phyloP scores from a whole-genome alignment of 768 basidiomycete species.

The Lactarius sp. region DNA sequence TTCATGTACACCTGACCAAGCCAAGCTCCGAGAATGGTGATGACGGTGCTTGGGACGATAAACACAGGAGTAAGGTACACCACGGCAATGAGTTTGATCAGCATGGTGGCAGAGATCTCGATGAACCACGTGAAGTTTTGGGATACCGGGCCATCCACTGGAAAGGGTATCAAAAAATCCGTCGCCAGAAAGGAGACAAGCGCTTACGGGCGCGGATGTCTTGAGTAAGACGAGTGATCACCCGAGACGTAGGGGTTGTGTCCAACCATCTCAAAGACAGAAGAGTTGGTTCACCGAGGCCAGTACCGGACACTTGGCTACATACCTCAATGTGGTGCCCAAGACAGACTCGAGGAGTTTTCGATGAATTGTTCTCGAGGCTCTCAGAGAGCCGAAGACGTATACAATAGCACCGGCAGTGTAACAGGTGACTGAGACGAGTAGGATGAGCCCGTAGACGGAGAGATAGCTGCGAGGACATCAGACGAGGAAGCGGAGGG shows the following conservation, averaged over 20 bases:
- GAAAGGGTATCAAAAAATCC: not conserved
- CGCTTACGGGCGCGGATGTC: slow-evolving; percentile 44
- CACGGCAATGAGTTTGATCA: slow-evolving; percentile 37
- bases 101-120: slow-evolving; percentile 34
- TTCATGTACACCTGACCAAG: slow-evolving; percentile 49
- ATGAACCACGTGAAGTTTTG: slow-evolving; percentile 28
- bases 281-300: not conserved
- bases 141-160: slow-evolving; percentile 37
- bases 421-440: slow-evolving; percentile 34
- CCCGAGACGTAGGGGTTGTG: slow-evolving; percentile 48
- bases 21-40: slow-evolving; percentile 38
- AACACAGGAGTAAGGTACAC: slow-evolving; percentile 38
- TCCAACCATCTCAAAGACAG: slow-evolving; percentile 42
- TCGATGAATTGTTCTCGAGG: slow-evolving; percentile 50
- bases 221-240: slow-evolving; percentile 62
- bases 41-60: slow-evolving; percentile 35
- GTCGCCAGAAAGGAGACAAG: not conserved
- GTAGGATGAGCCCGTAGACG: slow-evolving; percentile 39
- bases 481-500: not conserved
- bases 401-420: slow-evolving; percentile 36
- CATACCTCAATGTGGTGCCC: slow-evolving; percentile 57
- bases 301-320: slow-evolving; percentile 28
- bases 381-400: slow-evolving; percentile 46
- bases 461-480: slow-evolving; percentile 42
- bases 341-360: slow-evolving; percentile 50